A percentile compares a stretch with the other conserved stretches of the same genome.
Evolutionary conservation across 2,329 filamentous ascomycete species (phyloP).

Genomic region (Colletotrichum acutatum): DNA sequence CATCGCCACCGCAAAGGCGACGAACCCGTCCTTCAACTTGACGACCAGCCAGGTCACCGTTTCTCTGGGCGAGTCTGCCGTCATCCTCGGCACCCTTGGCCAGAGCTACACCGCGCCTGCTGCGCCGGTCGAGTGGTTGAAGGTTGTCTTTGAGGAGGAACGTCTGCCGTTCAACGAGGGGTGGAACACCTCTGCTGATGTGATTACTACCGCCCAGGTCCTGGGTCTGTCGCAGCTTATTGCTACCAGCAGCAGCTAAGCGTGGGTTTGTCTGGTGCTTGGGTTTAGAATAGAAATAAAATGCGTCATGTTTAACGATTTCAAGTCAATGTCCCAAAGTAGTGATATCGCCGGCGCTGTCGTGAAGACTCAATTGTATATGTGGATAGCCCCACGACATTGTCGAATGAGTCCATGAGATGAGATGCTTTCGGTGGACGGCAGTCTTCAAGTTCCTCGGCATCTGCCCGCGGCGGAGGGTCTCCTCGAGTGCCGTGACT

Average conservation of each 20-base stretch:
- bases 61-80: constrained; percentile 36
- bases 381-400: not conserved
- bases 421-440: no score
- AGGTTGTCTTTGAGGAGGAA: constrained; percentile 29
- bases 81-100: constrained; percentile 37
- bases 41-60: constrained; percentile 38
- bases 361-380: not conserved
- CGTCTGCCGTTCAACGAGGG: constrained; percentile 30
- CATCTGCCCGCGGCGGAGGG: not conserved
- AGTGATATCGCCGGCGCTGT: not conserved
- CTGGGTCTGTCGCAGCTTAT: constrained; percentile 24
- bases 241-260: constrained; percentile 18
- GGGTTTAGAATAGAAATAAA: not conserved
- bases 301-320: not conserved
- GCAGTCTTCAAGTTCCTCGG: not conserved
- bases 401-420: not conserved
- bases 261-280: not conserved
- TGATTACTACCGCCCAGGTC: constrained; percentile 22
- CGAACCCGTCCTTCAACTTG: constrained; percentile 24
- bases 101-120: constrained; percentile 27
- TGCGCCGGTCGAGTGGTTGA: constrained; percentile 27
- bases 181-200: constrained; percentile 5
- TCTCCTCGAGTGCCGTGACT: not conserved
- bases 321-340: not conserved
- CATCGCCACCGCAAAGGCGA: constrained; percentile 38